Percentiles rank a stretch among this genome's conserved stretches.
Evolutionary conservation across 495 filamentous ascomycete genomes (phyloP).

Genomic region (Corynascus novoguineensis): DNA sequence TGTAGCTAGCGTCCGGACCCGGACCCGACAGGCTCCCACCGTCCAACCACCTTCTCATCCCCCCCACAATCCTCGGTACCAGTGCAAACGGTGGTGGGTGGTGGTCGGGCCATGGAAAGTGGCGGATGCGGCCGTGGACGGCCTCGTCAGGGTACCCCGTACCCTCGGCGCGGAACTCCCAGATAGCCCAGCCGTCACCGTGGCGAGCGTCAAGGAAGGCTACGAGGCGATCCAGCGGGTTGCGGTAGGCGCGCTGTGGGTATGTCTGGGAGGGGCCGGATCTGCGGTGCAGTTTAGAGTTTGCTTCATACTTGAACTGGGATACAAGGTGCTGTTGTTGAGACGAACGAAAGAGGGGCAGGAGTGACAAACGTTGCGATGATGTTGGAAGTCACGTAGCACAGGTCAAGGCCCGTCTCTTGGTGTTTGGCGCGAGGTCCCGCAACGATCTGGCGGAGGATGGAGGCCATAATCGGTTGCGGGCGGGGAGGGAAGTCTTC

Average conservation of each 20-base stretch:
- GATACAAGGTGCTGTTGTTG: background rate
- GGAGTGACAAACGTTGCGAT: constrained; percentile 50
- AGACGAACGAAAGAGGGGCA: background rate
- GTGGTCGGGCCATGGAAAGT: constrained; percentile 96
- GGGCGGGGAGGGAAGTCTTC: too few relatives aligned
- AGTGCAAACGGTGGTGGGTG: constrained; percentile 90
- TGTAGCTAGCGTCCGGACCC: background rate
- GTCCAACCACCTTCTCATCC: constrained; percentile 81
- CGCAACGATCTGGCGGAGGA: constrained; percentile 56
- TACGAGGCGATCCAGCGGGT: constrained; percentile 78
- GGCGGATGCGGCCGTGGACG: constrained; percentile 74
- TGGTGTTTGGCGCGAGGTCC: constrained; percentile 76
- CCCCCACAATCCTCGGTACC: constrained; percentile 79
- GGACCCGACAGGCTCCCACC: constrained; percentile 33
- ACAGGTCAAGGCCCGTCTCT: constrained; percentile 86
- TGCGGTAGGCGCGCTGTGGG: constrained; percentile 85
- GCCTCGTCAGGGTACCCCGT: constrained; percentile 90
- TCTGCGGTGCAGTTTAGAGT: constrained; percentile 17
- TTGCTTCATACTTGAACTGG: background rate
- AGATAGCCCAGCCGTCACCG: constrained; percentile 79
- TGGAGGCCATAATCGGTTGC: constrained; percentile 40
- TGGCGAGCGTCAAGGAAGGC: constrained; percentile 82
- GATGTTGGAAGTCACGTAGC: constrained; percentile 83
- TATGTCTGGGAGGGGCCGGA: constrained; percentile 86
- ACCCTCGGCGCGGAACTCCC: constrained; percentile 95